Percentiles rank a stretch among this genome's conserved stretches.
phyloP scores from a whole-genome alignment of 768 basidiomycete species.

The Mycena floridula region DNA sequence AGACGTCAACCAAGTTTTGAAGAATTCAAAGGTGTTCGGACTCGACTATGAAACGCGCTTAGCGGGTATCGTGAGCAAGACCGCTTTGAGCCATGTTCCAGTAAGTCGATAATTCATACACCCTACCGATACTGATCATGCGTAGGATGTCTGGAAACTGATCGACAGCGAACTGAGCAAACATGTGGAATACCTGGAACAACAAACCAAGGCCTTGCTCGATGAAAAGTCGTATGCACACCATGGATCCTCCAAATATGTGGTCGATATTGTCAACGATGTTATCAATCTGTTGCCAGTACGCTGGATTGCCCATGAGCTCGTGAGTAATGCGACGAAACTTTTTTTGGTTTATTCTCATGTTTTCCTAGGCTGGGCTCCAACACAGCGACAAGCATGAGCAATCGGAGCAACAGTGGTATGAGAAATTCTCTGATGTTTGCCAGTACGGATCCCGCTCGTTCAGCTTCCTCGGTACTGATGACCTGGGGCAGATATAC shows the following conservation, averaged over 20 bases:
- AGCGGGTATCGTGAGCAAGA: constrained; percentile 14
- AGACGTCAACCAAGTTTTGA: constrained; percentile 29
- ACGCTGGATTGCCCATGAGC: constrained; percentile 51
- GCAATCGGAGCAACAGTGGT: constrained; percentile 33
- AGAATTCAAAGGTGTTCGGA: constrained; percentile 10
- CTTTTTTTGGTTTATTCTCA: constrained; percentile 1
- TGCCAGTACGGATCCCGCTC: constrained; percentile 35
- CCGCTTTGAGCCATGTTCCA: constrained; percentile 17
- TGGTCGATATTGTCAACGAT: constrained; percentile 58
- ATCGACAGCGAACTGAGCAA: constrained; percentile 6
- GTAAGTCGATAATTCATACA: constrained; percentile 4
- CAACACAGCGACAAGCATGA: constrained; percentile 30
- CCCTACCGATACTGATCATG: not conserved
- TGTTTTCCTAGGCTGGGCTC: constrained; percentile 33
- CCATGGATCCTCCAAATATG: constrained; percentile 19
- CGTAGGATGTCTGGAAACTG: constrained; percentile 1
- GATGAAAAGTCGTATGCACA: constrained; percentile 26
- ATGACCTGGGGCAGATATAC: constrained; percentile 31
- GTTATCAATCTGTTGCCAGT: constrained; percentile 60
- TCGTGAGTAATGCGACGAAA: constrained; percentile 30
- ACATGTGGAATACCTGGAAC: too few species aligned
- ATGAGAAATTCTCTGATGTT: constrained; percentile 39
- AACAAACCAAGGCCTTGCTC: constrained; percentile 28
- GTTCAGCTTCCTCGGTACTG: not conserved
- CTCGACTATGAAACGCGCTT: constrained; percentile 20